Conservation (phyloP, 176 grass and related monocot species). For the Aegilops umbellulata region DNA sequence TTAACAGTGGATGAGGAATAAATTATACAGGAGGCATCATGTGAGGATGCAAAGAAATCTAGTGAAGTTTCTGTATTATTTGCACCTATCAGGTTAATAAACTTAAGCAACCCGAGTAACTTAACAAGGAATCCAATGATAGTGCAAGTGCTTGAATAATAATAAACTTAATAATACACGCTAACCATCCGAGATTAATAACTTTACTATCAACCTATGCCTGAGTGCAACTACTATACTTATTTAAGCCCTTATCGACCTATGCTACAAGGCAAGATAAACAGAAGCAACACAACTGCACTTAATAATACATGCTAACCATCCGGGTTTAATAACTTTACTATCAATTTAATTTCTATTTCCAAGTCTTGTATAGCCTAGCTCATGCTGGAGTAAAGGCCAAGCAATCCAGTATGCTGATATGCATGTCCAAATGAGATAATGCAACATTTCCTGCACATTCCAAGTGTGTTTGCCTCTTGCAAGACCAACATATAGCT, state of each 20-base stretch:
- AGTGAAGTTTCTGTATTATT: neutral
- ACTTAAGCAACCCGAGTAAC: neutral
- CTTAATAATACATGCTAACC: neutral
- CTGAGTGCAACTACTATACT: neutral
- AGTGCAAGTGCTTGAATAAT: neutral
- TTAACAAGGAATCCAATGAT: slow-evolving; percentile 3
- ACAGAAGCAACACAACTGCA: neutral
- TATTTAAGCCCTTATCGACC: neutral
- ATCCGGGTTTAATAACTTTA: neutral
- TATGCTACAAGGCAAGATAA: slow-evolving; percentile 1
- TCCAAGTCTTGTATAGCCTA: neutral
- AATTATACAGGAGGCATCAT: neutral
- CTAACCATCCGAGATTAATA: neutral
- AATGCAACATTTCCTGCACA: neutral
- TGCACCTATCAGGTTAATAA: neutral
- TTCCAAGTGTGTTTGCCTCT: neutral
- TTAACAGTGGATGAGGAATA: neutral
- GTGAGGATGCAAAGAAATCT: neutral
- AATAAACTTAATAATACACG: neutral
- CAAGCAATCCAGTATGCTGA: slow-evolving; percentile 1
- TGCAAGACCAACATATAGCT: neutral
- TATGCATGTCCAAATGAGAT: neutral
- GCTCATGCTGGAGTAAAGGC: neutral
- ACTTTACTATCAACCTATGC: neutral
- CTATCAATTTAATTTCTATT: neutral